A percentile compares a stretch with the other conserved stretches of the same genome.
These are phyloP conservation scores for Ascocoryne sarcoides DNA, from an alignment of 2,329 filamentous ascomycete genomes.

Conservation along the genomic window DNA sequence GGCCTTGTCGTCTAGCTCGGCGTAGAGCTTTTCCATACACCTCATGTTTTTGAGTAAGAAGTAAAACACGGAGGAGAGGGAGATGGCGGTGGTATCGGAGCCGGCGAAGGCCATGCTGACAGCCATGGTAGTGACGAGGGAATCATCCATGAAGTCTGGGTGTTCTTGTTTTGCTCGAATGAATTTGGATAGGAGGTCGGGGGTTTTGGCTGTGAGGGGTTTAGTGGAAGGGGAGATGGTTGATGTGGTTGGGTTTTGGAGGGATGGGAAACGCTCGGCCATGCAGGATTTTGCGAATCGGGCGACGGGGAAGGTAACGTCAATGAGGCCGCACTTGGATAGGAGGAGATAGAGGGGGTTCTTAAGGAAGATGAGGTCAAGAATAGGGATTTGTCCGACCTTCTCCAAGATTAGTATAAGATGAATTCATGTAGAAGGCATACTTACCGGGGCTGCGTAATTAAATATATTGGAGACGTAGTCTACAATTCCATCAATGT, in stretches of 20 bases:
- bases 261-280: slow-evolving; percentile 47
- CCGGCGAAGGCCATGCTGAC: slow-evolving; percentile 68
- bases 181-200: slow-evolving; percentile 64
- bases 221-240: slow-evolving; percentile 16
- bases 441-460: slow-evolving; percentile 59
- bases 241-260: neutral
- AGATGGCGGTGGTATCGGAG: slow-evolving; percentile 72
- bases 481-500: slow-evolving; percentile 64
- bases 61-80: slow-evolving; percentile 63
- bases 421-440: neutral
- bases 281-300: slow-evolving; percentile 62
- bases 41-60: slow-evolving; percentile 56
- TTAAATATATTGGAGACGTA: slow-evolving; percentile 57
- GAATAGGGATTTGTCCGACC: slow-evolving; percentile 66
- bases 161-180: slow-evolving; percentile 57
- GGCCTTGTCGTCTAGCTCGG: slow-evolving; percentile 54
- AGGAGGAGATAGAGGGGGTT: slow-evolving; percentile 64
- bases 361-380: slow-evolving; percentile 63
- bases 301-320: slow-evolving; percentile 63
- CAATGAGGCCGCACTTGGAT: slow-evolving; percentile 57
- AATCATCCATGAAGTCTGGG: slow-evolving; percentile 63
- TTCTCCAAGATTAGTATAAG: slow-evolving; percentile 23
- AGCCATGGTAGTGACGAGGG: slow-evolving; percentile 60
- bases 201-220: slow-evolving; percentile 28
- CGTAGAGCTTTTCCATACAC: slow-evolving; percentile 45